These are phyloP conservation scores for Xenoacremonium recifei DNA, from an alignment of 2,329 filamentous ascomycete genomes.

Conservation along the genomic window DNA sequence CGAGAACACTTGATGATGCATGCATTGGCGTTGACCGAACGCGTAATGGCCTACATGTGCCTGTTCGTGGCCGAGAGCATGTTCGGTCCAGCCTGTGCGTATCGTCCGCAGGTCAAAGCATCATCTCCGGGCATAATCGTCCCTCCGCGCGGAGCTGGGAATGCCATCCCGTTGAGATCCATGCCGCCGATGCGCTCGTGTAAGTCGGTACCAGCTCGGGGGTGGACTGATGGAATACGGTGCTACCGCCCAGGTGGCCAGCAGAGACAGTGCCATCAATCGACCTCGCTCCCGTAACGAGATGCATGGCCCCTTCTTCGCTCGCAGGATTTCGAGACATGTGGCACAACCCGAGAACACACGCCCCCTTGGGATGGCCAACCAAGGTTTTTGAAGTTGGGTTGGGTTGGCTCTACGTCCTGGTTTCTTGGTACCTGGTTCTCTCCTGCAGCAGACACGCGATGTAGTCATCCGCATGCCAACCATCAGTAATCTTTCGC, in stretches of 20 bases:
- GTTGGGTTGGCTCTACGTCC: too few species aligned
- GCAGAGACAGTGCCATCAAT: not conserved
- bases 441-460: slow-evolving; percentile 9
- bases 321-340: slow-evolving; percentile 11
- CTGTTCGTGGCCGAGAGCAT: too few species aligned
- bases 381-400: not conserved
- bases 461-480: slow-evolving; percentile 23
- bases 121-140: slow-evolving; percentile 17
- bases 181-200: slow-evolving; percentile 2
- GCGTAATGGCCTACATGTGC: too few species aligned
- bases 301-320: slow-evolving; percentile 4
- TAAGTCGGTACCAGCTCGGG: not conserved
- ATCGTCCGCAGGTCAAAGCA: too few species aligned
- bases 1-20: too few species aligned
- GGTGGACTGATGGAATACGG: slow-evolving; percentile 10
- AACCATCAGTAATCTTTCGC: slow-evolving; percentile 13
- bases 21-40: too few species aligned
- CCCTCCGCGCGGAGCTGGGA: slow-evolving; percentile 11
- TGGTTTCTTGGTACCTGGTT: slow-evolving; percentile 6
- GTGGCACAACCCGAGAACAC: slow-evolving; percentile 5
- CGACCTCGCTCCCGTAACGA: not conserved
- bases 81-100: too few species aligned
- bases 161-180: slow-evolving; percentile 8
- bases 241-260: not conserved
- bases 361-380: slow-evolving; percentile 1